Base-by-base conservation (phyloP, 306 rosid genomes). In the Acacia melanoxylon region DNA sequence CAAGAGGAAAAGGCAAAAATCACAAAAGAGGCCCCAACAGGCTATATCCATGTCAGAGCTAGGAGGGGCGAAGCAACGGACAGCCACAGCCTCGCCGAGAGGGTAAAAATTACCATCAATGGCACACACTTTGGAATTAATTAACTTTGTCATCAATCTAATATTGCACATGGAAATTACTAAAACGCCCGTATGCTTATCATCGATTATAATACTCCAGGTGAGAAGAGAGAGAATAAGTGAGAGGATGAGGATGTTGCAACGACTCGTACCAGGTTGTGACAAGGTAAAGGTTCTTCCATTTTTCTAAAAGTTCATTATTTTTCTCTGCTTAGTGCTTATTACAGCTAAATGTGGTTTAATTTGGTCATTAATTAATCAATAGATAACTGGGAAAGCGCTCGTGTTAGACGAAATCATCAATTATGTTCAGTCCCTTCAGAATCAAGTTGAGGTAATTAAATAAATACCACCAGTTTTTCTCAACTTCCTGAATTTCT, bases 31-130 rank as follows among this genome's bases (percentile, higher is more conserved):
- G 83, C 94, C 59, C 94, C 97, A 78, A 85, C 88, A 16, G 95
- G 90, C 15, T 93, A 91, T 85, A 91, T 95, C 86, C 99, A 91
- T 79, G 98, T 95, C 82, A 89, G 99, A 87, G 99, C 98, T 66
- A 88, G 98, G 83, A 93, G 99, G 86, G 99, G 99, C 68, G 93
- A 93, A 77, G 99, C 98, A 16, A 95, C 99, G 10, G 98, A 95
- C 79, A 95, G 97, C 89, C 99, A 93, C 90, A 95, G 99, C 97
- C 97, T 95, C 65, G 98, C 99, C 27, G 99, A 95, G 78, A 95
- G 99, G 98, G 99, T 95, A 89, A 56, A 29, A 65, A 10, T 17
- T 3, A 58, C 10, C 29, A 58, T 65, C 15, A 65, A 29, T 13
- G 2, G 5, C 17, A 11, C 67, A 4, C 68, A 13, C 37, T 25